phyloP scores from a whole-genome alignment of 352 stramenopile species.

The Phytophthora macrochlamydospora region DNA sequence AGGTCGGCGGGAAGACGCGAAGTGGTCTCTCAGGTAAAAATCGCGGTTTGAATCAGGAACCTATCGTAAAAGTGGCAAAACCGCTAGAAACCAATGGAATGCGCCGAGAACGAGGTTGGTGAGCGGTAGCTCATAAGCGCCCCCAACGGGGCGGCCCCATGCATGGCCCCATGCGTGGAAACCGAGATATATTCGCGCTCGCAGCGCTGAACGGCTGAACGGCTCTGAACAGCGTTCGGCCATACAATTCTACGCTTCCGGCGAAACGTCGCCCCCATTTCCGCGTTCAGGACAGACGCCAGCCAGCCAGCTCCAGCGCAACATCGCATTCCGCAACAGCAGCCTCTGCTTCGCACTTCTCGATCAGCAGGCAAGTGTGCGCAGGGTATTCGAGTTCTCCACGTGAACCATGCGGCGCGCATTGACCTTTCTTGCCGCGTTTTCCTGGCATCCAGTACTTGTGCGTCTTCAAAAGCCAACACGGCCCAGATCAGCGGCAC shows the following conservation, averaged over 20 bases:
- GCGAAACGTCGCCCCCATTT: background rate
- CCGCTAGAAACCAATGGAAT: no score
- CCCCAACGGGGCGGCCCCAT: no score
- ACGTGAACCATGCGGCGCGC: constrained; percentile 15
- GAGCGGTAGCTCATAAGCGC: no score
- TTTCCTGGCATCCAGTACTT: constrained; percentile 4
- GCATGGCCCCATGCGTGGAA: no score
- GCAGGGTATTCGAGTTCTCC: constrained; percentile 1
- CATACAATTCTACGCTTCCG: background rate
- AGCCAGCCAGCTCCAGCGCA: background rate
- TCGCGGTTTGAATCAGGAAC: no score
- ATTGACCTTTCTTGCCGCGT: constrained; percentile 10
- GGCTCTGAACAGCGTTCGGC: background rate
- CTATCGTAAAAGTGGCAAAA: no score
- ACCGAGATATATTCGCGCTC: no score
- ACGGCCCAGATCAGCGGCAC: constrained; percentile 17
- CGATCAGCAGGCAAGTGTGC: background rate
- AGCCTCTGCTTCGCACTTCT: background rate
- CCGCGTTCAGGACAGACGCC: background rate
- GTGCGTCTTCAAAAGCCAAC: background rate
- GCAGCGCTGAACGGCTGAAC: background rate
- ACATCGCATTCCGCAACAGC: background rate
- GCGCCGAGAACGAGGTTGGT: no score
- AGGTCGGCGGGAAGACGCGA: no score
- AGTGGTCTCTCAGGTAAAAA: no score